Base-by-base conservation (phyloP, 139 green algal species). In the Chlamydomonas incerta region DNA sequence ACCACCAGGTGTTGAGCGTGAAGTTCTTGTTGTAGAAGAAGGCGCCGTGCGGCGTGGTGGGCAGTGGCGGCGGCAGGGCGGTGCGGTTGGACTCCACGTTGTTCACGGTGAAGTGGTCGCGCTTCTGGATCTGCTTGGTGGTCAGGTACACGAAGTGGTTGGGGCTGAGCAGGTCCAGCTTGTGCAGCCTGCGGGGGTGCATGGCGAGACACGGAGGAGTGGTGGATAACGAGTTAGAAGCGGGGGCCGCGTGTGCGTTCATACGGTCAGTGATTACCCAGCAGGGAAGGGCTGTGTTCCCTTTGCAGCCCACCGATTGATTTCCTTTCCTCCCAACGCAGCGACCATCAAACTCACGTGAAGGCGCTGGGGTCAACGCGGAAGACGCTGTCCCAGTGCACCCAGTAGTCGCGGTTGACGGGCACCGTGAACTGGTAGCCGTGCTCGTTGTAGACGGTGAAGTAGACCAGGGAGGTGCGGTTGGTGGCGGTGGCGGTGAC, bases 391-490 rank as follows among this genome's bases (percentile, higher is more conserved):
- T 91, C 80, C 91, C 91, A 94, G 74, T 90, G 79, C 31, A 93
- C 29, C 80, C 72, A 88, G 87, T 90, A 91, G 55, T 85, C 82
- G n/a, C 87, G 74, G 1, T 31, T 26, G 2, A 74, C 86, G 31
- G 91, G 72, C 14, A 90, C 85, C 33, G 85, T 92, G 82, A 93
- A 95, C 69, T 92, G 87, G 85, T 95, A 91, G 29, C 90, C 90
- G 35, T 81, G 9, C 85, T 92, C 90, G 63, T 92, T 92, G 72
- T 93, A 92, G 1, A 90, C 80, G 0, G 89, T 83, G 60, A 87
- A 87, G 68, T 91, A 66, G 14, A 85, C 83, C 10, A 62, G 9
- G 0, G 72, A 80, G 52, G 86, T 86, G 66, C 67, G 80, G 82
- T 89, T 90, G 26, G 81, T 80, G 57, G 72, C 35, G 31, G 58